A percentile compares a stretch with the other conserved stretches of the same genome.
Evolutionary conservation across 225 moss, liverwort and hornwort genomes (phyloP).

Genomic region (Pleurozium schreberi): DNA sequence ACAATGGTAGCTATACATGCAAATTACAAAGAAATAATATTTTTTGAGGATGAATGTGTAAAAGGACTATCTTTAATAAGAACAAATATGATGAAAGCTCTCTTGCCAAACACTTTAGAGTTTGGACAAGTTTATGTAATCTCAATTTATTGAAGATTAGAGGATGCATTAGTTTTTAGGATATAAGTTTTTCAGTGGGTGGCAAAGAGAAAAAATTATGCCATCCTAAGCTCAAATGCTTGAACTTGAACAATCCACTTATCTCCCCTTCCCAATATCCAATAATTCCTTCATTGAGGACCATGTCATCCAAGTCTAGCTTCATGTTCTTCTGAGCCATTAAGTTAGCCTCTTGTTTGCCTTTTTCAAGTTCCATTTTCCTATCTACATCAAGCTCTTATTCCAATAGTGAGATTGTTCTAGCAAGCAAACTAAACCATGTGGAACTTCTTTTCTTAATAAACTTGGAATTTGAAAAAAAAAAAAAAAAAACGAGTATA

Average conservation of each 20-base stretch:
- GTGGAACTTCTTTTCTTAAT: no score
- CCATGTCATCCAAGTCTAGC: neutral
- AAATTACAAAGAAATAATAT: neutral
- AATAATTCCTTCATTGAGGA: neutral
- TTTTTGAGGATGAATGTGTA: neutral
- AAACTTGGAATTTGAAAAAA: neutral
- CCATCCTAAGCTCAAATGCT: neutral
- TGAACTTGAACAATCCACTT: accelerated
- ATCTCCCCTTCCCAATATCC: accelerated
- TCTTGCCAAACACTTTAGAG: no score
- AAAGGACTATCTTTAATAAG: neutral
- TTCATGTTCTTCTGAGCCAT: neutral
- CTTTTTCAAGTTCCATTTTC: no score
- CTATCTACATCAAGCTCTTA: no score
- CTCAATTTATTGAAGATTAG: no score
- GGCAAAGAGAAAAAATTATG: accelerated
- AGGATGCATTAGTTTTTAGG: neutral
- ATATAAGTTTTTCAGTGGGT: neutral
- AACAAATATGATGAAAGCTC: neutral
- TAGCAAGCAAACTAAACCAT: neutral
- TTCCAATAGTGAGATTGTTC: no score
- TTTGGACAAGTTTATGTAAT: neutral
- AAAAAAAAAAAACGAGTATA: no score
- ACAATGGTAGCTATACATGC: neutral
- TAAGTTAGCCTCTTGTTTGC: neutral